Percentiles rank a stretch among this genome's conserved stretches.
phyloP scores from a whole-genome alignment of 2,329 filamentous ascomycete species.

The Clonostachys chloroleuca region DNA sequence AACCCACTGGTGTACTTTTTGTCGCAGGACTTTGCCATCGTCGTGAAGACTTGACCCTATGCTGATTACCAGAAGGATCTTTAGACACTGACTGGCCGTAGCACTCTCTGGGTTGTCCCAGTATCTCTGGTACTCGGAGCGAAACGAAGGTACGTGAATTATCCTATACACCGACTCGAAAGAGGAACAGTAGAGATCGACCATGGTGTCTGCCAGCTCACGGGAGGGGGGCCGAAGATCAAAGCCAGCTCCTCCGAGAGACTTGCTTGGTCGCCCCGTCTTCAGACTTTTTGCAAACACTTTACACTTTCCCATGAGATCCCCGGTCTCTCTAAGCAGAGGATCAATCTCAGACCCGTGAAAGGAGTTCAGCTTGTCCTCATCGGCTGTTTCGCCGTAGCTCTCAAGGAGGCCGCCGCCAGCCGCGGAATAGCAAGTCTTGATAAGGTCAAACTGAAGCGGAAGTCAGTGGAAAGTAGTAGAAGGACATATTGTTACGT shows the following conservation, averaged over 20 bases:
- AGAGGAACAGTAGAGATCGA: slow-evolving; percentile 38
- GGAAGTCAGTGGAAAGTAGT: not conserved
- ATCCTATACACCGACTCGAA: slow-evolving; percentile 48
- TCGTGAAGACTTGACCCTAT: slow-evolving; percentile 28
- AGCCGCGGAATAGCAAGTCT: slow-evolving; percentile 17
- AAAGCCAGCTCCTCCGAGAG: slow-evolving; percentile 7
- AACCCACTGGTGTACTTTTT: slow-evolving; percentile 28
- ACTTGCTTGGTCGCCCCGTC: slow-evolving; percentile 22
- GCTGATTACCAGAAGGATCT: slow-evolving; percentile 31
- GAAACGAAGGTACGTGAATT: slow-evolving; percentile 47
- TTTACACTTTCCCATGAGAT: slow-evolving; percentile 25
- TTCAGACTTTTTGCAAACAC: slow-evolving; percentile 21
- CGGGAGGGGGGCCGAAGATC: slow-evolving; percentile 17
- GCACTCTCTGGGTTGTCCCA: slow-evolving; percentile 29
- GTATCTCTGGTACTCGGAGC: slow-evolving; percentile 38
- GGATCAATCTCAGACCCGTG: slow-evolving; percentile 13
- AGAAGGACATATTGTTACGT: not conserved
- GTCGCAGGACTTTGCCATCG: slow-evolving; percentile 13
- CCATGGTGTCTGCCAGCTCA: slow-evolving; percentile 30
- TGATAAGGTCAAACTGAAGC: slow-evolving; percentile 18
- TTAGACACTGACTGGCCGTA: slow-evolving; percentile 17
- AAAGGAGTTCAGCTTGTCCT: slow-evolving; percentile 6
- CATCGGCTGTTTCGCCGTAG: too few species aligned
- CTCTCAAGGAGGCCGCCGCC: slow-evolving; percentile 2
- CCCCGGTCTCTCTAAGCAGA: slow-evolving; percentile 12